Evolutionary conservation across 2,329 filamentous ascomycete genomes (phyloP).

Genomic region (Escovopsis sp.): DNA sequence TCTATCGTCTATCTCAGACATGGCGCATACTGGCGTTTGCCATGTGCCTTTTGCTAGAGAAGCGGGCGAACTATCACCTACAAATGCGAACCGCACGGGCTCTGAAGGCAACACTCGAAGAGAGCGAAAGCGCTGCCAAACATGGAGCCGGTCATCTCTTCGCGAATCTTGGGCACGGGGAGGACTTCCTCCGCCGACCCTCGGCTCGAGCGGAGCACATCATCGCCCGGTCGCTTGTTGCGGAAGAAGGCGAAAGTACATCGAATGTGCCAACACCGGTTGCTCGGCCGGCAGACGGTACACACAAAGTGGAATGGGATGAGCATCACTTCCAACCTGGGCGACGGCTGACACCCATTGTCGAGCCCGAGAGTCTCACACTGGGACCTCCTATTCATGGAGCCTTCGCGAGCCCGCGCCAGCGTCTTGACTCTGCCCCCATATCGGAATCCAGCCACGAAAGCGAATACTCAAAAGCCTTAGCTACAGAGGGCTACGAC

Average conservation of each 20-base stretch:
- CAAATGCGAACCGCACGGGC: constrained; percentile 31
- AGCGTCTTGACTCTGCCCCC: constrained; percentile 34
- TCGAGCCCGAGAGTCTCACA: constrained; percentile 35
- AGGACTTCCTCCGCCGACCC: constrained; percentile 23
- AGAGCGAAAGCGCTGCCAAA: constrained; percentile 14
- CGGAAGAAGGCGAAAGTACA: constrained; percentile 45
- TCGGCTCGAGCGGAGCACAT: constrained; percentile 15
- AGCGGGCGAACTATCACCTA: constrained; percentile 43
- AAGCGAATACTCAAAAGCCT: constrained; percentile 31
- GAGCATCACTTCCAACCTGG: constrained; percentile 17
- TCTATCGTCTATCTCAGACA: constrained; percentile 48
- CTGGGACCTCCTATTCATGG: constrained; percentile 33
- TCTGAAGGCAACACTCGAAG: constrained; percentile 18
- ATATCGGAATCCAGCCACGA: constrained; percentile 37
- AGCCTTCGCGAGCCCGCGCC: constrained; percentile 23
- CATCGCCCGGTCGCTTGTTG: constrained; percentile 31
- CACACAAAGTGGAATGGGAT: constrained; percentile 9
- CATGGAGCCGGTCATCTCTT: constrained; percentile 14
- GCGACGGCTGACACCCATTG: constrained; percentile 31
- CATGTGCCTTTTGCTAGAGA: constrained; percentile 36
- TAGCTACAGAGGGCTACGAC: constrained; percentile 47
- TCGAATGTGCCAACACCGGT: constrained; percentile 48
- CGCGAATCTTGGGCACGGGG: constrained; percentile 16
- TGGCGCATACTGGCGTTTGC: constrained; percentile 48
- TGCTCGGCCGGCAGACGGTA: constrained; percentile 34